Evolutionary conservation across 371 early-diverging fungal genomes (phyloP), one percentile per base, ranked within the genome.

Genomic region (Fennellomyces sp.): DNA sequence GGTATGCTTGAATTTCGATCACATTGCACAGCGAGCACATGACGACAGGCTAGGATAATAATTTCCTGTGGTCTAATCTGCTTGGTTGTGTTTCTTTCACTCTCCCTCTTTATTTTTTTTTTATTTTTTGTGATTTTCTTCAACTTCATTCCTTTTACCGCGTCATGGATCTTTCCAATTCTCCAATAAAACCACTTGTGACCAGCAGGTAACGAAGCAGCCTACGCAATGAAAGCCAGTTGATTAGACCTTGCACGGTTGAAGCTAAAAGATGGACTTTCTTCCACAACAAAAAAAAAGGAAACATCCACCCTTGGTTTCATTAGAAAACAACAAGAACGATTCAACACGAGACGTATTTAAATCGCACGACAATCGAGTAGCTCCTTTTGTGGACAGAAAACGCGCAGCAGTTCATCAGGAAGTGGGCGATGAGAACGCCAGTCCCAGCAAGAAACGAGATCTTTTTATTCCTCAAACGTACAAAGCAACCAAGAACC

Each of bases 401-500:
- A 45, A 19, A 45, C 17, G 11, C 10, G 23, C 41, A 15, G 19
- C 41, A 41, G 17, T 39, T 19, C 39, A 39, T 11, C 39, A 39
- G 13, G 13, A 39, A 39, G 33, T 51, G 13, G n/a, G 36, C 19
- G 57, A 56, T 56, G 57, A 56, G 26, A 56, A 56, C 25, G 48
- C 23, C 4, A 39, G 57, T 30, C 57, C 55, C 17, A 41, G 1
- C 45, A 41, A 39, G 17, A 56, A 31, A 15, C 15, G 41, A 12
- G 27, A 41, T 31, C 30, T 54, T 27, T 54, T 61, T 35, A 55
- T 61, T 45, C 61, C 42, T n/a, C 54, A 61, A 38, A 54, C 61
- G 7, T 55, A 54, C 28, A 61, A 42, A 35, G 53, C 53, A 11
- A 54, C 61, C 2, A 31, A 56, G 17, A 13, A 61, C 25, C 53